Evolutionary conservation across 2,329 filamentous ascomycete species (phyloP).

Genomic region (Didymella arachidicola): DNA sequence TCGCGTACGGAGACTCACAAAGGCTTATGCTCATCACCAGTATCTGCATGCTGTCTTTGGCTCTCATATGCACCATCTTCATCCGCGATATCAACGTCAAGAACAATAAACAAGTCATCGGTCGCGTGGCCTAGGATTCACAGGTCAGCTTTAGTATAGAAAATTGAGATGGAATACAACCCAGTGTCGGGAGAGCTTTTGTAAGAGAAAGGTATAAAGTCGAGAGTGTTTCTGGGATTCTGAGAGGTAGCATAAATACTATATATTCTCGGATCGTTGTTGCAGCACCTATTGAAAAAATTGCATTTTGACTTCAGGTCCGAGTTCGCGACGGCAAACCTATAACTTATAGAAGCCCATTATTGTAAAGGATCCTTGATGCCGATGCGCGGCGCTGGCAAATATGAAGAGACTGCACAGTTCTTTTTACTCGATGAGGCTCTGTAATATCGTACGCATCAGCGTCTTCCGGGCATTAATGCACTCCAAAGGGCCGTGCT

Average conservation of each 20-base stretch:
- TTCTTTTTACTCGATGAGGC: constrained; percentile 22
- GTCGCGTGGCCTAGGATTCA: constrained; percentile 46
- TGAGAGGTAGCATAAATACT: neutral
- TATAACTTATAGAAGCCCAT: neutral
- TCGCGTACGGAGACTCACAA: constrained; percentile 41
- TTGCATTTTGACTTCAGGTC: no score
- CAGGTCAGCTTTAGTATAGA: neutral
- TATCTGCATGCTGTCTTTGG: constrained; percentile 31
- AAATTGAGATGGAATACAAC: neutral
- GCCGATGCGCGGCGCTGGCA: constrained; percentile 5
- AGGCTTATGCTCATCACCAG: constrained; percentile 41
- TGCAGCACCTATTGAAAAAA: neutral
- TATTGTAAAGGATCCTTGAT: neutral
- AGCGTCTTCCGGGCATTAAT: constrained; percentile 5
- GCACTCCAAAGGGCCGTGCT: constrained; percentile 3
- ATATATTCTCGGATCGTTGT: no score
- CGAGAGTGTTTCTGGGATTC: neutral
- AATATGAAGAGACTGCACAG: neutral
- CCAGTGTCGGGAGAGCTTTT: neutral
- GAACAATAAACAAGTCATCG: constrained; percentile 56
- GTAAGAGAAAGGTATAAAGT: neutral
- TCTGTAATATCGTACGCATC: constrained; percentile 11
- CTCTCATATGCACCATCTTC: constrained; percentile 54
- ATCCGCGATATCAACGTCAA: constrained; percentile 57
- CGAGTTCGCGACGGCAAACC: constrained; percentile 4